Evolutionary conservation across 768 basidiomycete species (phyloP), one percentile per base, ranked within the genome.

Genomic region (Lyophyllum atratum): DNA sequence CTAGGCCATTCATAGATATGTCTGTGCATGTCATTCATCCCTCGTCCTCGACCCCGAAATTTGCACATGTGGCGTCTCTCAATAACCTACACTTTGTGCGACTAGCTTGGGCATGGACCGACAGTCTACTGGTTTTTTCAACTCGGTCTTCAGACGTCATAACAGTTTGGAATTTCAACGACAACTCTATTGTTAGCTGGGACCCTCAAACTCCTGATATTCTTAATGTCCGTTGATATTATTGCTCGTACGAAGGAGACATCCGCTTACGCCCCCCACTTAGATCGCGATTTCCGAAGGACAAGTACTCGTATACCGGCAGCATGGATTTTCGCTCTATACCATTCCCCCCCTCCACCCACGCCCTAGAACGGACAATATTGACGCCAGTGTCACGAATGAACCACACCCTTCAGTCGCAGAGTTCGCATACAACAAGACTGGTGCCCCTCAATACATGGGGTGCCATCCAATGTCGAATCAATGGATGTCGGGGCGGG

Each of bases 151-250:
- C 12, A 24, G 22, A 1, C 31, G 31, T 7, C 8, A 42, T 53
- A 2, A 53, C 52, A 12, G 43, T 53, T 31, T 53, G 52, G 52
- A 53, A 53, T 33, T 53, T 53, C n/a, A 19, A 40, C 29, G 31
- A 44, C 3, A 22, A 53, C 31, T 21, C 42, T 3, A 25, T 33
- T n/a, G 52, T 44, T 21, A 53, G 42, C 17, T 53, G 52, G 52
- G 52, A 21, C 15, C 43, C 31, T 22, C 37, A 24, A 14, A 33
- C 15, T 15, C 0, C 24, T 14, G 52, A 45, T n/a, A 17, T 33
- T 29, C 12, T 14, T 8, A 14, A 42, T 5, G 52, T 53, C 14
- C 19, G 52, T 29, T 31, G n/a, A n/a, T 31, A 31, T 31, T 31
- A 31, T 5, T 11, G 29, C 6, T 31, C 11, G 29, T 31, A 11